A percentile compares a stretch with the other conserved stretches of the same genome.
Evolutionary conservation across 139 green algal species (phyloP).

Genomic region (Tetraselmis chui): DNA sequence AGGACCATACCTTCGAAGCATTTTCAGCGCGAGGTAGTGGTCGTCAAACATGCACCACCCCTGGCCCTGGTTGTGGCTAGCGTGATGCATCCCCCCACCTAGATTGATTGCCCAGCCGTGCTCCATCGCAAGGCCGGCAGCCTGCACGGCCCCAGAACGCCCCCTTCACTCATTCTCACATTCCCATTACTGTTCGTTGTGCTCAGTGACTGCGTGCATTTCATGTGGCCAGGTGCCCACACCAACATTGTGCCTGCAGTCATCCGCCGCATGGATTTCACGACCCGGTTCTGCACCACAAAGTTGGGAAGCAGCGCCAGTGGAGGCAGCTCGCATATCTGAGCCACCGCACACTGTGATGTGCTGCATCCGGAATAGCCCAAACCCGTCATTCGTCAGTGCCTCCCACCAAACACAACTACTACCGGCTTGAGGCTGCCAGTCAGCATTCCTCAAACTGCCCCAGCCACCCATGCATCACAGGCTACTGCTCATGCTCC

Average conservation of each 20-base stretch:
- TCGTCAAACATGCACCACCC: conserved; percentile 66
- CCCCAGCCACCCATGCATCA: no score
- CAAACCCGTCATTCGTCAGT: no score
- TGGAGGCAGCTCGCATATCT: conserved; percentile 59
- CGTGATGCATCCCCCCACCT: conserved; percentile 77
- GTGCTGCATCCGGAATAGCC: no score
- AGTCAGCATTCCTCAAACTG: no score
- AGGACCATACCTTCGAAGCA: conserved; percentile 26
- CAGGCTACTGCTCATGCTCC: no score
- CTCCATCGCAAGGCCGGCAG: conserved; percentile 52
- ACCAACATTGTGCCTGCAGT: conserved; percentile 60
- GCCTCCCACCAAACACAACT: no score
- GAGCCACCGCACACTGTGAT: not conserved
- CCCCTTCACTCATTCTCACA: not conserved
- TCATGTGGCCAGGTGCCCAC: no score
- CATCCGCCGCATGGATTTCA: conserved; percentile 44
- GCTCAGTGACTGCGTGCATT: not conserved
- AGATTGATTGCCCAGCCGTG: conserved; percentile 74
- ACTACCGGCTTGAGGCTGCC: no score
- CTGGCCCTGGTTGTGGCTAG: conserved; percentile 23
- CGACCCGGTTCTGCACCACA: conserved; percentile 40
- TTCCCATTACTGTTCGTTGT: not conserved
- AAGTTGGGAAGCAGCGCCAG: conserved; percentile 50
- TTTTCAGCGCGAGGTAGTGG: conserved; percentile 44
- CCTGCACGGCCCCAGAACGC: conserved; percentile 3